Evolutionary conservation across 228 moss, liverwort and hornwort species (phyloP).

Genomic region (Sphagnum magellanicum): DNA sequence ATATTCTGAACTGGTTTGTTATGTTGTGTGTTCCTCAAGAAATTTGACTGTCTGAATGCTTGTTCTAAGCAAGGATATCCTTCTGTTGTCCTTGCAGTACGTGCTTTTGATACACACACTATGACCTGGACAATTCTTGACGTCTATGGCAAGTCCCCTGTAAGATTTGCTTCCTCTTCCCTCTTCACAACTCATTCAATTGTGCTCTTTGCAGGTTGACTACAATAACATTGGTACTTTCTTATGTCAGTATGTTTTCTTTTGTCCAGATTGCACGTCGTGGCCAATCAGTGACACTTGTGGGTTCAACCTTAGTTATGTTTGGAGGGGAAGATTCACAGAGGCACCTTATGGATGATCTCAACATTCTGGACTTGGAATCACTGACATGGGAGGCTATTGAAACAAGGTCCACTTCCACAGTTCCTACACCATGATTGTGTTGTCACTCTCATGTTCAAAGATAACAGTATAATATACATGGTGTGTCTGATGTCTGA

Average conservation of each 20-base stretch:
- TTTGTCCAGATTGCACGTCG: conserved; percentile 49
- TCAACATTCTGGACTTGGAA: conserved; percentile 77
- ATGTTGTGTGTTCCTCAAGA: no score
- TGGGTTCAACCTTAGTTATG: conserved; percentile 65
- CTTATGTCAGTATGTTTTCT: no score
- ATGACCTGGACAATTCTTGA: conserved; percentile 64
- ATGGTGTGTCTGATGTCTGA: no score
- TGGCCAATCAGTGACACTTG: conserved; percentile 78
- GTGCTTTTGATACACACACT: conserved; percentile 69
- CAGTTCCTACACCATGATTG: no score
- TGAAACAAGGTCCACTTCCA: conserved; percentile 21
- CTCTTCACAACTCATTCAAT: no score
- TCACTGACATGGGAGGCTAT: conserved; percentile 82
- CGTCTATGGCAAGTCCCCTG: conserved; percentile 64
- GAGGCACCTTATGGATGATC: conserved; percentile 62
- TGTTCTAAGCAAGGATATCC: no score
- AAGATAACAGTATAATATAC: no score
- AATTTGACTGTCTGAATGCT: no score
- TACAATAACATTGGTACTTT: no score
- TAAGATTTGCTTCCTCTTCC: conserved; percentile 6
- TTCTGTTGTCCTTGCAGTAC: conserved; percentile 21
- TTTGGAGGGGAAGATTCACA: conserved; percentile 92
- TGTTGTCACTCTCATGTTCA: no score
- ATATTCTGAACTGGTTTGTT: neutral
- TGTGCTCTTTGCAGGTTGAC: no score